Percentiles rank a stretch among this genome's conserved stretches.
These are phyloP conservation scores for Colletotrichum tamarilloi DNA, from an alignment of 2,329 filamentous ascomycete genomes.

Conservation along the genomic window DNA sequence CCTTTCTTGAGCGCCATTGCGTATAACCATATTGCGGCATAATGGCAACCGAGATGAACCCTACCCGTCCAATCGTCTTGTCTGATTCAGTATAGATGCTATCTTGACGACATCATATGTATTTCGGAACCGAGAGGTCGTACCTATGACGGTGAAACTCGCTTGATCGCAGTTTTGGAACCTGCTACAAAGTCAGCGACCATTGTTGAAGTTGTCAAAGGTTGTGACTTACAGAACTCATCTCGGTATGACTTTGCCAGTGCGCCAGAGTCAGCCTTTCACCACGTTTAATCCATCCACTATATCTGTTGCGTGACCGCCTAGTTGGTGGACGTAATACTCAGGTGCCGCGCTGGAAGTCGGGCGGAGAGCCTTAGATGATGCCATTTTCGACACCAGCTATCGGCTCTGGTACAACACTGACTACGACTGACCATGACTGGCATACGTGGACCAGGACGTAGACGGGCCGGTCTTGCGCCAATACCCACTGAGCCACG, in stretches of 20 bases:
- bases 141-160: not conserved
- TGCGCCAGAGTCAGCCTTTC: not conserved
- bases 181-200: not conserved
- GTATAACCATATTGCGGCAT: not conserved
- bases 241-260: not conserved
- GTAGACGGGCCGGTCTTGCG: slow-evolving; percentile 3
- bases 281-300: not conserved
- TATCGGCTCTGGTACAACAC: not conserved
- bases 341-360: not conserved
- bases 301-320: not conserved
- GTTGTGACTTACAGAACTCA: not conserved
- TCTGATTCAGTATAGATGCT: not conserved
- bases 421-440: slow-evolving; percentile 10
- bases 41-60: not conserved
- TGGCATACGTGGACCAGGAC: slow-evolving; percentile 23
- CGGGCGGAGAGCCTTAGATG: not conserved
- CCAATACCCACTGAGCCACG: not conserved
- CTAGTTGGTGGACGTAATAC: not conserved
- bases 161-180: not conserved
- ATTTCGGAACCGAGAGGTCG: not conserved
- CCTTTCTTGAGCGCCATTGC: not conserved
- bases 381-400: not conserved
- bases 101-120: not conserved
- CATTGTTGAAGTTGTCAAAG: not conserved
- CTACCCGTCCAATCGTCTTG: not conserved